Evolutionary conservation across 2,329 filamentous ascomycete genomes (phyloP), one percentile per base, ranked within the genome.

Genomic region (Elsinoe necatrix): DNA sequence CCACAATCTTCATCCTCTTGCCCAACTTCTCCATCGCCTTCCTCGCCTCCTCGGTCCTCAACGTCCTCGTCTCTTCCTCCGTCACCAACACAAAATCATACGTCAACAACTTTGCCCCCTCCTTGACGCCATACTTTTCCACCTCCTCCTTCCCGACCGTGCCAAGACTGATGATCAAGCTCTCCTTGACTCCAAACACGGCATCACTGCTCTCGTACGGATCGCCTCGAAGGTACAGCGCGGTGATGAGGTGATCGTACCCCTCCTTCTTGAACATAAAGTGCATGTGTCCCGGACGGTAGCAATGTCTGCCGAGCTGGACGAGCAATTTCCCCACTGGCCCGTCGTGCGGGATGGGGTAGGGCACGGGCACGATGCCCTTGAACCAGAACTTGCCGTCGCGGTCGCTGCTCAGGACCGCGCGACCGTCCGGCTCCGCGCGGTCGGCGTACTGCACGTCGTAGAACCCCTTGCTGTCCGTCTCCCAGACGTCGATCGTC

Each of bases 241-340:
- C 86, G 87, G 89, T 95, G 66, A 93, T 85, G 64, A 95, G 71
- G 67, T 85, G 81, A 73, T 95, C 89, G 73, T 81, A 90, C 0
- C 87, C 86, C 31, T 77, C 70, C 75, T 89, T 90, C 67, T 85
- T 82, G 72, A 95, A 90, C 87, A 95, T 93, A 65, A 93, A 93
- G 70, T 93, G 88, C 77, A 92, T 80, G 69, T 93, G 88, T 18
- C 83, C 81, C 1, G 88, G 89, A 54, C 89, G 74, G 74, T 83
- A 91, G 57, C 83, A 82, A 72, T 93, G 89, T n/a, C 89, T 75
- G n/a, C 79, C 77, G 64, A 93, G 67, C 64, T 73, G 69, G 67
- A 75, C 72, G 63, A 93, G 71, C 62, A 93, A 68, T 70, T 83
- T 81, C 0, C 88, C 90, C 0, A 95, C 89, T 0, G 90, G 89